Percentiles rank a stretch among this genome's conserved stretches.
Evolutionary conservation across 768 basidiomycete genomes (phyloP).

Genomic region (Tulasnella sp.): DNA sequence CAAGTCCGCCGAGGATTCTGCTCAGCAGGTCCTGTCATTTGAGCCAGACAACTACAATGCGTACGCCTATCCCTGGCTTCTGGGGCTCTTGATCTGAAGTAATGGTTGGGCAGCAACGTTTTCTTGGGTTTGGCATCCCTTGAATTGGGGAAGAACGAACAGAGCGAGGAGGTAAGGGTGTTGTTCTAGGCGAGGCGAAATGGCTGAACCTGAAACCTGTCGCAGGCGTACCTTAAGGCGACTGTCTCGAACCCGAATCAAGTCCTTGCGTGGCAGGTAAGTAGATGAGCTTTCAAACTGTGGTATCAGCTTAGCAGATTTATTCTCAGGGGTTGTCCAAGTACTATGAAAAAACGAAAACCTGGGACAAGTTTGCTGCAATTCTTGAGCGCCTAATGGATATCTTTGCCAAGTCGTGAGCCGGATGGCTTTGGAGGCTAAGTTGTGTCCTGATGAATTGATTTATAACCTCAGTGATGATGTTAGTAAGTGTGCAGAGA

Average conservation of each 20-base stretch:
- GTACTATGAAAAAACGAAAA: conserved; percentile 53
- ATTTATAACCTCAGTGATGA: conserved; percentile 44
- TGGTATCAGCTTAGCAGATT: conserved; percentile 18
- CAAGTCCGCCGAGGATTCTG: conserved; percentile 52
- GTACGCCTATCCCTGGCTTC: conserved; percentile 39
- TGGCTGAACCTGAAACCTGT: not conserved
- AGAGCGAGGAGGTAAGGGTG: conserved; percentile 77
- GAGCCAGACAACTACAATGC: conserved; percentile 83
- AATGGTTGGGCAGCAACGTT: conserved; percentile 49
- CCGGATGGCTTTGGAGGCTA: not conserved
- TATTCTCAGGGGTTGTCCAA: conserved; percentile 52
- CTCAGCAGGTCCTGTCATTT: conserved; percentile 50
- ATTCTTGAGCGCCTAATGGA: conserved; percentile 47
- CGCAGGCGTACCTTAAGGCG: conserved; percentile 72
- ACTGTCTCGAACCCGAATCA: conserved; percentile 58
- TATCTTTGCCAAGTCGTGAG: conserved; percentile 50
- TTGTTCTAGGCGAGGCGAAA: not conserved
- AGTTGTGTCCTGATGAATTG: not conserved
- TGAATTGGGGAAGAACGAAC: conserved; percentile 56
- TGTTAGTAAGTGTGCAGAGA: conserved; percentile 66
- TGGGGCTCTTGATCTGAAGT: not conserved
- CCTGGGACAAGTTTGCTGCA: conserved; percentile 49
- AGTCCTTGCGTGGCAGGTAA: conserved; percentile 75
- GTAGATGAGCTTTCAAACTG: not conserved
- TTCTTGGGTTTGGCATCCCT: conserved; percentile 73